Conservation (phyloP, 306 rosid genomes). For the Pterocarpus santalinus region DNA sequence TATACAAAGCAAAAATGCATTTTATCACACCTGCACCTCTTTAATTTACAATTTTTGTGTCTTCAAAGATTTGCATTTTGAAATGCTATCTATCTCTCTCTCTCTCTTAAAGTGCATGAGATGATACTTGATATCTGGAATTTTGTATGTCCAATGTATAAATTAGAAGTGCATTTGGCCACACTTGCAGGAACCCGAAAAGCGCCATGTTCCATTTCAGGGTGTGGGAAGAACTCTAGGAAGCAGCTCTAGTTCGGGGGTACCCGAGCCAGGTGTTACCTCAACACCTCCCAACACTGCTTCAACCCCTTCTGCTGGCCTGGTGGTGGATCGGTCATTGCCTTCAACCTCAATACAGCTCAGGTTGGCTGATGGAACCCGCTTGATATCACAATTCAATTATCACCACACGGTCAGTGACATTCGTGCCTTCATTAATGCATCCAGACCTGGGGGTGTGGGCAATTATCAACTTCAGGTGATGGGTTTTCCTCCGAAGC, state of each 20-base stretch:
- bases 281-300: slow-evolving; percentile 49
- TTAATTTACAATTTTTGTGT: neutral
- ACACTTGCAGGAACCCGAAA: slow-evolving; percentile 70
- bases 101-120: neutral
- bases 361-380: slow-evolving; percentile 84
- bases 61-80: slow-evolving; percentile 20
- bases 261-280: slow-evolving; percentile 51
- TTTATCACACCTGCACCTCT: slow-evolving; percentile 13
- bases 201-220: slow-evolving; percentile 66
- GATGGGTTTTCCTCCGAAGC: slow-evolving; percentile 85
- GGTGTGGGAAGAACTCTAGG: slow-evolving; percentile 89
- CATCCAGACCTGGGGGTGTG: slow-evolving; percentile 66
- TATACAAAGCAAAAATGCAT: neutral
- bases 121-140: neutral
- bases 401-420: slow-evolving; percentile 66
- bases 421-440: slow-evolving; percentile 65
- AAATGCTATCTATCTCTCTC: neutral
- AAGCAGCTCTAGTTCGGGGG: slow-evolving; percentile 63
- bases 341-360: slow-evolving; percentile 76
- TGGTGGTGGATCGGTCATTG: slow-evolving; percentile 68
- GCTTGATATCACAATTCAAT: slow-evolving; percentile 70
- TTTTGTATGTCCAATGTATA: neutral
- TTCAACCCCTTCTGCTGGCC: slow-evolving; percentile 51
- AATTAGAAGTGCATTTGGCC: slow-evolving; percentile 3
- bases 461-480: slow-evolving; percentile 73